Conservation (phyloP, 257 asterid species). For the Przewalskia tangutica region DNA sequence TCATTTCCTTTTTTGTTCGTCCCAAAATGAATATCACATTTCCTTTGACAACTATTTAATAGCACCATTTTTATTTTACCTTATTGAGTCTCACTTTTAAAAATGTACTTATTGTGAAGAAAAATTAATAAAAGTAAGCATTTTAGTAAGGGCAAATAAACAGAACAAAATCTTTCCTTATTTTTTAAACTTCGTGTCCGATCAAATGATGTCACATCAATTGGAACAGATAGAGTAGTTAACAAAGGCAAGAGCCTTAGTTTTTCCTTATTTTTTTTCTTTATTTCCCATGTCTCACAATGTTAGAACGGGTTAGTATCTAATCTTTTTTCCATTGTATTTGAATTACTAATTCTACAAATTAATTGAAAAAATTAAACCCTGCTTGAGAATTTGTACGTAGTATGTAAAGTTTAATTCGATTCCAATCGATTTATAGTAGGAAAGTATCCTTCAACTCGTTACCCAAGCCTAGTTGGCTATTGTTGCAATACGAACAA, state of each 20-base stretch:
- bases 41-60: no score
- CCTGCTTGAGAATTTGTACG: neutral
- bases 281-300: neutral
- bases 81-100: neutral
- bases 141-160: no score
- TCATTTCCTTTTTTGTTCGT: no score
- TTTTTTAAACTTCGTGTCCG: no score
- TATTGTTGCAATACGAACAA: neutral
- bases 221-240: neutral
- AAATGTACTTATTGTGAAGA: neutral
- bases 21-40: no score
- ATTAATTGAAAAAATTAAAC: no score
- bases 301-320: neutral
- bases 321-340: neutral
- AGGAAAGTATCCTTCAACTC: neutral
- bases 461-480: neutral
- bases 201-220: no score
- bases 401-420: neutral
- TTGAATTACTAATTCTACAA: neutral
- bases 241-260: no score
- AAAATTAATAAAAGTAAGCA: no score
- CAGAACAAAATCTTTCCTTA: no score
- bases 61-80: no score
- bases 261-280: neutral
- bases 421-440: neutral